These are phyloP conservation scores for Leishmania lainsoni DNA, from an alignment of 208 protist species.

Conservation along the genomic window DNA sequence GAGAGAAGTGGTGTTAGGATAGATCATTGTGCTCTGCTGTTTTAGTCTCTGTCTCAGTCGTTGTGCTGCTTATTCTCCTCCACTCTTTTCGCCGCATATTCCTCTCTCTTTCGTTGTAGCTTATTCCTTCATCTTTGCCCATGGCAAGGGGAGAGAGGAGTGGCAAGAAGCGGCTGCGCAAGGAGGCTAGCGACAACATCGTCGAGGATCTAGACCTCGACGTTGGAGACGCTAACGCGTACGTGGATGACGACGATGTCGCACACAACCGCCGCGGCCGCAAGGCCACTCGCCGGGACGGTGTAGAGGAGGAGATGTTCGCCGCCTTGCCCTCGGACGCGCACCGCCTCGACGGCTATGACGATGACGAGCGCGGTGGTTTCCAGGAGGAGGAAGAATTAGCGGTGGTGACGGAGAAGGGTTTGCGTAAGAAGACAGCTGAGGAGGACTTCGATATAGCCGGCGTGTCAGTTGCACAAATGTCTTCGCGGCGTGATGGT, in stretches of 20 bases:
- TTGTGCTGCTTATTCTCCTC: not conserved
- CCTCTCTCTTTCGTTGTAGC: not conserved
- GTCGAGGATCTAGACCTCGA: constrained; percentile 87
- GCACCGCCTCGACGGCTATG: constrained; percentile 84
- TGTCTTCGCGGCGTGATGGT: constrained; percentile 13
- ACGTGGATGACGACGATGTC: constrained; percentile 64
- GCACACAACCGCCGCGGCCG: constrained; percentile 55
- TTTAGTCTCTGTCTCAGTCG: constrained; percentile 1
- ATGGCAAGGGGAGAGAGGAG: constrained; percentile 5
- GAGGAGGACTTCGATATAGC: constrained; percentile 87
- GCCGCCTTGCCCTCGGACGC: constrained; percentile 77
- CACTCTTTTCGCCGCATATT: not conserved
- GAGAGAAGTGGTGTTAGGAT: not conserved
- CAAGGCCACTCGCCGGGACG: constrained; percentile 24
- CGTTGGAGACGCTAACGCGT: constrained; percentile 37
- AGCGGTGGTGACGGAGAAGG: constrained; percentile 63
- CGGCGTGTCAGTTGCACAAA: constrained; percentile 48
- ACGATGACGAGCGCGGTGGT: constrained; percentile 79
- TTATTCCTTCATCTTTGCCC: not conserved
- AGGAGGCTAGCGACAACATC: constrained; percentile 42
- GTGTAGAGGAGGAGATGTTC: constrained; percentile 35
- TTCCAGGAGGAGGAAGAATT: constrained; percentile 82
- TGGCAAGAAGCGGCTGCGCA: constrained; percentile 29
- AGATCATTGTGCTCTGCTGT: not conserved
- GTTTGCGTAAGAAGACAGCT: constrained; percentile 48